These are phyloP conservation scores for Pythium vanterpoolii DNA, from an alignment of 352 stramenopile species.

Conservation along the genomic window DNA sequence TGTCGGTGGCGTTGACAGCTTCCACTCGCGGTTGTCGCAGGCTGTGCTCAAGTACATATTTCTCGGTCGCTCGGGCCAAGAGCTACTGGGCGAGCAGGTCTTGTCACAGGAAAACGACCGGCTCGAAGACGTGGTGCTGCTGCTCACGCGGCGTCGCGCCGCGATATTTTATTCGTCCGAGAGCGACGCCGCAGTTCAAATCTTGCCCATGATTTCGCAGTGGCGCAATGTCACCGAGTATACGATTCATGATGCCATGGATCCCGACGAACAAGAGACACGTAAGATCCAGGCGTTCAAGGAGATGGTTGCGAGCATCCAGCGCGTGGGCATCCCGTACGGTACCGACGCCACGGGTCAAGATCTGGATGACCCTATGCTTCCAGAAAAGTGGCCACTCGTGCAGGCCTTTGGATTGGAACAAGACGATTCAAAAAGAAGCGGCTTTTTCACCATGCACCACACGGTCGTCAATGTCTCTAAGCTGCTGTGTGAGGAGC, in stretches of 20 bases:
- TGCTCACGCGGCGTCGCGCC: constrained; percentile 38
- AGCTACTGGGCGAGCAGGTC: constrained; percentile 71
- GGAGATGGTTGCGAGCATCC: constrained; percentile 45
- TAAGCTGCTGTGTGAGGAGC: constrained; percentile 27
- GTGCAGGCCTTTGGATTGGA: constrained; percentile 70
- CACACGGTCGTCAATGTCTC: constrained; percentile 61
- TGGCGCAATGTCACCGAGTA: constrained; percentile 68
- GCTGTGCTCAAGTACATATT: constrained; percentile 78
- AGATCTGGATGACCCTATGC: constrained; percentile 49
- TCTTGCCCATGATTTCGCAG: constrained; percentile 64
- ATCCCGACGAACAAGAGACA: constrained; percentile 60
- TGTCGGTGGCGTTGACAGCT: constrained; percentile 68
- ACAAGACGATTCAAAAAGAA: constrained; percentile 22
- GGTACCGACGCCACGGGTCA: constrained; percentile 27
- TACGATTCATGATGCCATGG: constrained; percentile 61
- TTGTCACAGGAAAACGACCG: constrained; percentile 61
- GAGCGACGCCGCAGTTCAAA: constrained; percentile 51
- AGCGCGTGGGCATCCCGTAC: constrained; percentile 57
- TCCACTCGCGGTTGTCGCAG: constrained; percentile 55
- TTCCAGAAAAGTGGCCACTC: constrained; percentile 72
- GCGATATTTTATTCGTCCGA: constrained; percentile 69
- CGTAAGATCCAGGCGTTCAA: constrained; percentile 70
- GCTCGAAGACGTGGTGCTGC: constrained; percentile 66
- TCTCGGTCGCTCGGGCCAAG: constrained; percentile 60
- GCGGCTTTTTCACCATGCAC: constrained; percentile 80